Evolutionary conservation across 2,329 filamentous ascomycete species (phyloP), one percentile per base, ranked within the genome.

Genomic region (Cladosporium velox): DNA sequence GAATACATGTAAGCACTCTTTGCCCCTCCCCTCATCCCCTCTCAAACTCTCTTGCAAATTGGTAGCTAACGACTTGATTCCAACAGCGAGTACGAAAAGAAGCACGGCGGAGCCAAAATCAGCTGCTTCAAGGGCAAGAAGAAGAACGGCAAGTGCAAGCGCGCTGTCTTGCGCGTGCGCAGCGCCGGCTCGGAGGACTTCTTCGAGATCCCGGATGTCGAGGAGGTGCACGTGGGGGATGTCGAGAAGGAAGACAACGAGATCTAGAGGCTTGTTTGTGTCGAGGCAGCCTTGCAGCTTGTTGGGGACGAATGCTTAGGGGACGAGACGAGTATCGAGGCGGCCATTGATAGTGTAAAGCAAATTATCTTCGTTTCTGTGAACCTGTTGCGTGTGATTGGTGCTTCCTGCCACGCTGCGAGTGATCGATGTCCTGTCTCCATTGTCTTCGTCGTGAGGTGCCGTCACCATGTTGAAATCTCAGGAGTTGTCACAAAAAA

Each of bases 61-160:
- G 28, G 14, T 24, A 24, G 35, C 35, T 41, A 41, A 41, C 5
- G 35, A 41, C 2, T 32, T 18, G 1, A 18, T 8, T 7, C 30
- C 21, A 30, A 55, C 30, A 26, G 49, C 5, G 10, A 32, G 11
- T 32, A 65, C 7, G 38, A 44, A 28, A 41, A 21, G 30, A 60
- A 28, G 32, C 24, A 65, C 4, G 35, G 38, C 24, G 12, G 18
- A 8, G 3, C 12, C 24, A 0, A 6, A 1, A 21, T 0, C 11
- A 38, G 41, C 41, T 65, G 63, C 63, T 7, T 65, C 3, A 59
- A 59, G 28, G 63, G 63, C 55, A 57, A 57, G 52, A 38, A 30
- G 44, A 65, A 65, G 63, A 65, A 65, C 63, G 63, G 63, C 55
- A 58, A 60, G 44, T 65, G 63, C 57, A 44, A 21, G 28, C 47